Evolutionary conservation across 1,139 yeast species (phyloP), one percentile per base, ranked within the genome.

Genomic region (Kurtzmaniella quercitrusa): DNA sequence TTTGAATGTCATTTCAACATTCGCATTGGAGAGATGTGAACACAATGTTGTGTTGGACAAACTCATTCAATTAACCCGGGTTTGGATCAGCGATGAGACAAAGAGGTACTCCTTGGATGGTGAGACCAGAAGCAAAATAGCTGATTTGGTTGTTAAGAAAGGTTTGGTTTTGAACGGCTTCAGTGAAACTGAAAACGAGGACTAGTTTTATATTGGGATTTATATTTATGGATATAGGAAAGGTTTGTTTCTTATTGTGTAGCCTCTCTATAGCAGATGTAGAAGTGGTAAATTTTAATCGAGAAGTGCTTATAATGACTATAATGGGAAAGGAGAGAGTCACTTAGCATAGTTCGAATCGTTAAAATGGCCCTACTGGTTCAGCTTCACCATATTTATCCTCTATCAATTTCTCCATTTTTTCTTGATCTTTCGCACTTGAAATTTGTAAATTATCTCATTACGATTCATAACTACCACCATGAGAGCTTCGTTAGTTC

Each of bases 401-500:
- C n/a, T n/a, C n/a, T n/a, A n/a, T n/a, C n/a, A n/a, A n/a, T n/a
- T n/a, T n/a, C n/a, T n/a, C n/a, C n/a, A n/a, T n/a, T n/a, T n/a
- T n/a, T n/a, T n/a, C n/a, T n/a, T n/a, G n/a, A 21, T 21, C 8
- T 4, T 8, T 4, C 23, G 8, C 23, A 4, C 23, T 21, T 8
- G 4, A 21, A 21, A 21, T 5, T 21, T 21, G 4, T 8, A 21
- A 21, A 21, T 21, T 21, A 5, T 21, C 23, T 21, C 7, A 21
- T 21, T 8, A 21, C 8, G 4, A 4, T 21, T 21, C 7, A 21
- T 21, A 5, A 21, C 8, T 21, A 21, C 23, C 25, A n/a, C 25
- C 34, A 82, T 82, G 88, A 78, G 75, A 65, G 72, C 79, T 3
- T 55, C 81, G 1, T 49, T 73, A 17, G 60, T 66, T 2, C 57